Conservation (phyloP, 306 rosid species). For the Lotus japonicus region DNA sequence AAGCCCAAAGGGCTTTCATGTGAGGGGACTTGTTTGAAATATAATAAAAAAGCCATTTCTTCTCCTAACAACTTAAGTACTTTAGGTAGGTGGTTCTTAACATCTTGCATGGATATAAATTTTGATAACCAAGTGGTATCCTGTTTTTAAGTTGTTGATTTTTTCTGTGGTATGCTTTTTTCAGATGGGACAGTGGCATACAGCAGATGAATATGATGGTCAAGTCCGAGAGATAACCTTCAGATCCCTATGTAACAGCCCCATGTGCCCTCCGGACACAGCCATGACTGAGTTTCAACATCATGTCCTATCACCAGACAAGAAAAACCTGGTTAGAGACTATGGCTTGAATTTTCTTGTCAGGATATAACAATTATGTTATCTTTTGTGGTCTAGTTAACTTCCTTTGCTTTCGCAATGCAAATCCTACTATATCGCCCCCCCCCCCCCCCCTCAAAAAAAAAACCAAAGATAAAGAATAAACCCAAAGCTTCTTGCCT, state of each 20-base stretch:
- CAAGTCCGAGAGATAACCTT: conserved; percentile 89
- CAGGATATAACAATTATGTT: not conserved
- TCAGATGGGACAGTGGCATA: conserved; percentile 97
- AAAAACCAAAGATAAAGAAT: not conserved
- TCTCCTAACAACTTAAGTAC: not conserved
- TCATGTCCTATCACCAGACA: conserved; percentile 68
- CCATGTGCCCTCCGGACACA: conserved; percentile 99
- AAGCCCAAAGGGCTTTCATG: not conserved
- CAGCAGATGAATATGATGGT: conserved; percentile 86
- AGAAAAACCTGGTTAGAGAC: conserved; percentile 57
- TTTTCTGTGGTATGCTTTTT: conserved; percentile 22
- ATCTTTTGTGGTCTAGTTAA: not conserved
- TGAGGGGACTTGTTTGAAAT: too few relatives aligned
- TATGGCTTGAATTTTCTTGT: conserved; percentile 20
- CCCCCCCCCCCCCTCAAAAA: not conserved
- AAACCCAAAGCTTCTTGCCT: not conserved
- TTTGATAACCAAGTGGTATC: conserved; percentile 5
- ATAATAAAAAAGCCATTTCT: not conserved
- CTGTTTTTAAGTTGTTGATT: conserved; percentile 12
- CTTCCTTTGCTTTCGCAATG: not conserved
- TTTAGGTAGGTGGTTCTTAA: not conserved
- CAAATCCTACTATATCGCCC: not conserved
- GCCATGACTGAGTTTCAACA: conserved; percentile 99
- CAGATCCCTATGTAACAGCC: conserved; percentile 87
- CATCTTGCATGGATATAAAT: not conserved